Evolutionary conservation across 305 asterid genomes (phyloP), one percentile per base, ranked within the genome.

Genomic region (Withania somnifera): DNA sequence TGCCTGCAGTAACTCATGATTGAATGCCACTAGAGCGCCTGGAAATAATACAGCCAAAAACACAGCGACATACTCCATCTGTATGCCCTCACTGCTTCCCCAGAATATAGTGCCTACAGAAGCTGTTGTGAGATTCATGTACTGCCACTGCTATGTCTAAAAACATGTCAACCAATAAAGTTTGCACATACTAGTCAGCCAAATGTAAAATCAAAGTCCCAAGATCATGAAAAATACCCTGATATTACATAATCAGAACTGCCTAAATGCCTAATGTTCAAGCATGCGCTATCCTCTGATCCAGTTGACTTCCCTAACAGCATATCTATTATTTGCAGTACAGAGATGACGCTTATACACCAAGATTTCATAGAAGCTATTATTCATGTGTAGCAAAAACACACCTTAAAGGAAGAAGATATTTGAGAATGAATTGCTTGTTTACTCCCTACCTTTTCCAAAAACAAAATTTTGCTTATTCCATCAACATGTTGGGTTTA

Each of bases 11-110:
- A 88, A 82, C 87, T 92, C 91, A 42, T 90, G 83, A 88, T 95
- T 91, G 80, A 95, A 91, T 82, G 98, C 98, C 84, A 94, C 97
- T 83, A 93, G 85, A 82, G 99, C 99, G 82, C 99, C 99, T 34
- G 99, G 99, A 90, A 95, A 93, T 77, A 89, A 81, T 69, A 85
- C 87, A 17, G 99, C 98, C 82, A 85, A 83, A 89, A 95, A 95
- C 80, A 92, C 83, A 36, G 99, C 97, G 57, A 95, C 80, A 82
- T 93, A 95, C 92, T 93, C 97, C 90, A 91, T 83, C 77, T 87
- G 93, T 81, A 95, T 87, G 19, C 98, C 97, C 91, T 95, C 98
- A 85, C 97, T 94, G 96, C 88, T 85, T 85, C 85, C 84, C 80
- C 47, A 28, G 86, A 79, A 91, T 89, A 86, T 82, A 76, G 86